Evolutionary conservation across 805 yeast species (phyloP).

Genomic region (Kluyveromyces nonfermentans): DNA sequence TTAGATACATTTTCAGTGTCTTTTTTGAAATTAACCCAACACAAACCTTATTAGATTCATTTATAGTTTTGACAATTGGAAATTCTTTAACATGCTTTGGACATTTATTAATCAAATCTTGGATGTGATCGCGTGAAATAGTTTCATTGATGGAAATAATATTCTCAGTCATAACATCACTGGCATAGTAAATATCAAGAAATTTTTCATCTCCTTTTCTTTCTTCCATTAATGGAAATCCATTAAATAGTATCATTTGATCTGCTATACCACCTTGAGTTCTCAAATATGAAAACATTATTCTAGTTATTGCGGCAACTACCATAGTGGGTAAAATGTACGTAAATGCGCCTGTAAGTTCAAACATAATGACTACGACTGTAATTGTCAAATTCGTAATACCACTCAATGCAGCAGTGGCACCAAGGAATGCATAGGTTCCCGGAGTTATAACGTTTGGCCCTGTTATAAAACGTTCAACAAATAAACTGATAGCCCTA

Average conservation of each 20-base stretch:
- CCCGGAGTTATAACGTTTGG: slow-evolving; percentile 76
- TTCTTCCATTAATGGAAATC: slow-evolving; percentile 68
- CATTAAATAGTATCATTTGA: slow-evolving; percentile 83
- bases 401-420: slow-evolving; percentile 91
- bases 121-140: slow-evolving; percentile 19
- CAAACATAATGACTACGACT: slow-evolving; percentile 92
- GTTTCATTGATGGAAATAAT: slow-evolving; percentile 19
- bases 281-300: slow-evolving; percentile 70
- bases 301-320: slow-evolving; percentile 79
- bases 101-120: slow-evolving; percentile 16
- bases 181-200: slow-evolving; percentile 35
- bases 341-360: slow-evolving; percentile 87
- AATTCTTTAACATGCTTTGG: slow-evolving; percentile 37
- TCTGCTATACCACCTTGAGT: slow-evolving; percentile 82
- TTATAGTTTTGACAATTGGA: slow-evolving; percentile 41
- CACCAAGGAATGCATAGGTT: slow-evolving; percentile 90
- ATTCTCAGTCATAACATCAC: slow-evolving; percentile 53
- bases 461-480: slow-evolving; percentile 40
- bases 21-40: slow-evolving; percentile 24
- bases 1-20: background rate
- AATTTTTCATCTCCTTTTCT: slow-evolving; percentile 59
- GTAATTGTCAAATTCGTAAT: slow-evolving; percentile 88
- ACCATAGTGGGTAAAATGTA: slow-evolving; percentile 95
- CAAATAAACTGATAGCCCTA: slow-evolving; percentile 68
- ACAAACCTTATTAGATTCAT: slow-evolving; percentile 33